Percentiles rank a stretch among this genome's conserved stretches.
phyloP scores from a whole-genome alignment of 1,284 basidiomycete species.

The Hymenochaete sp. region DNA sequence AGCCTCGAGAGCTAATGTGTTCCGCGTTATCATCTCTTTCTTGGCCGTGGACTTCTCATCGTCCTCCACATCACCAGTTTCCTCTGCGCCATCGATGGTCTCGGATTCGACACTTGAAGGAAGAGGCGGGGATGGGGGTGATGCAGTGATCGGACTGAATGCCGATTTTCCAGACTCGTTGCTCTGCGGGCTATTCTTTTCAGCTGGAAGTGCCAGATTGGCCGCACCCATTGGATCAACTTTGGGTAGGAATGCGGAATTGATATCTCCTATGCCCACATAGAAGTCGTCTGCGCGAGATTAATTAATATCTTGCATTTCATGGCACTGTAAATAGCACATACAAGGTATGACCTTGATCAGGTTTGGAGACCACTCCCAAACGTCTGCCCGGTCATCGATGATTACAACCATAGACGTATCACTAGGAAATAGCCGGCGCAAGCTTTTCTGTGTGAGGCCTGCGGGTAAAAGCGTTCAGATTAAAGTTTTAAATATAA shows the following conservation, averaged over 20 bases:
- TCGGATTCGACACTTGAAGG: background rate
- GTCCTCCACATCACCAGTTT: conserved; percentile 16
- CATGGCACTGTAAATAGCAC: conserved; percentile 27
- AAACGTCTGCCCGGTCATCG: conserved; percentile 95
- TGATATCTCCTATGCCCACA: conserved; percentile 98
- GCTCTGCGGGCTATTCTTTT: conserved; percentile 5
- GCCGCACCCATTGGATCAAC: conserved; percentile 42
- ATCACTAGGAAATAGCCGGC: conserved; percentile 90
- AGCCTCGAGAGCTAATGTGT: conserved; percentile 68
- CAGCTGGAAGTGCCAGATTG: conserved; percentile 12
- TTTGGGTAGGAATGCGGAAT: conserved; percentile 86
- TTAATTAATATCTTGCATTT: conserved; percentile 8
- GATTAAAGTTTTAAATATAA: background rate
- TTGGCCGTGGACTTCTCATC: conserved; percentile 34
- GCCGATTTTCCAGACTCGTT: conserved; percentile 20
- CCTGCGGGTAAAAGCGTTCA: conserved; percentile 32
- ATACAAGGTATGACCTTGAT: conserved; percentile 93
- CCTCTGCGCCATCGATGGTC: conserved; percentile 7
- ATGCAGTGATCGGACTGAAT: conserved; percentile 21
- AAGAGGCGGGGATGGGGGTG: conserved; percentile 22
- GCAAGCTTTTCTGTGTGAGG: conserved; percentile 84
- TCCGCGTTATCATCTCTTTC: conserved; percentile 50
- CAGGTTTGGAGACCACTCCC: conserved; percentile 93
- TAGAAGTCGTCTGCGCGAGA: conserved; percentile 92
- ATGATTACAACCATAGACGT: conserved; percentile 99